Conservation (phyloP, 129 eudicot genomes). For the carrot (Daucus carota) region DNA sequence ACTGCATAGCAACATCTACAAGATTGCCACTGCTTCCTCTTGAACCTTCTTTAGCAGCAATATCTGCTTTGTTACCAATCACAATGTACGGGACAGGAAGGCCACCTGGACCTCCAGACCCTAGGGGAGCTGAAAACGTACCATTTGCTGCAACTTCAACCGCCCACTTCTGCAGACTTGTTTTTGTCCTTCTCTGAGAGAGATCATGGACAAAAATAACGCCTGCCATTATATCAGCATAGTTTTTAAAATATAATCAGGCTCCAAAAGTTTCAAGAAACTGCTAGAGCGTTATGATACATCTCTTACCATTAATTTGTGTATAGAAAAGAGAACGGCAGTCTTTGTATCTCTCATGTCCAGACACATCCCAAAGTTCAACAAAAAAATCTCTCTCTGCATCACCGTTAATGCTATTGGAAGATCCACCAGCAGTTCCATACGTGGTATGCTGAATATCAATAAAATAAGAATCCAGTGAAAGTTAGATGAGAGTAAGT, state of each 20-base stretch:
- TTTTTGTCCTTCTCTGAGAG: slow-evolving; percentile 88
- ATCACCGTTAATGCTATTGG: slow-evolving; percentile 67
- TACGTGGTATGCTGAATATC: slow-evolving; percentile 62
- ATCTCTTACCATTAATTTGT: slow-evolving; percentile 84
- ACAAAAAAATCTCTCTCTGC: slow-evolving; percentile 78
- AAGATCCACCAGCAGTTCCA: slow-evolving; percentile 74
- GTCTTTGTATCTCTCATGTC: slow-evolving; percentile 85
- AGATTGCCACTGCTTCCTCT: slow-evolving; percentile 96
- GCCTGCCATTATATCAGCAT: slow-evolving; percentile 32
- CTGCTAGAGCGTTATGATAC: background rate
- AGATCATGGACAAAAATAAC: slow-evolving; percentile 93
- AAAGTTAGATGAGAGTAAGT: background rate
- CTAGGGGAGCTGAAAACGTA: slow-evolving; percentile 85
- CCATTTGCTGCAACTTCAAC: slow-evolving; percentile 75
- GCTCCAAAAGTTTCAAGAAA: slow-evolving; percentile 2
- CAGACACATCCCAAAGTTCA: slow-evolving; percentile 98
- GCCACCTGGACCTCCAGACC: slow-evolving; percentile 92
- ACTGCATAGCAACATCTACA: slow-evolving; percentile 84
- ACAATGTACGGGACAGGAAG: slow-evolving; percentile 90
- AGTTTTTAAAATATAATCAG: background rate
- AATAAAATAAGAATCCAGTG: slow-evolving; percentile 13
- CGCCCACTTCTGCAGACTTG: slow-evolving; percentile 93
- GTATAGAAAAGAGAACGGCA: slow-evolving; percentile 97
- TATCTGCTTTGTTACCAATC: slow-evolving; percentile 93
- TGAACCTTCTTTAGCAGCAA: slow-evolving; percentile 73